Evolutionary conservation across 2,329 filamentous ascomycete species (phyloP), one percentile per base, ranked within the genome.

Genomic region (Neofusicoccum parvum): DNA sequence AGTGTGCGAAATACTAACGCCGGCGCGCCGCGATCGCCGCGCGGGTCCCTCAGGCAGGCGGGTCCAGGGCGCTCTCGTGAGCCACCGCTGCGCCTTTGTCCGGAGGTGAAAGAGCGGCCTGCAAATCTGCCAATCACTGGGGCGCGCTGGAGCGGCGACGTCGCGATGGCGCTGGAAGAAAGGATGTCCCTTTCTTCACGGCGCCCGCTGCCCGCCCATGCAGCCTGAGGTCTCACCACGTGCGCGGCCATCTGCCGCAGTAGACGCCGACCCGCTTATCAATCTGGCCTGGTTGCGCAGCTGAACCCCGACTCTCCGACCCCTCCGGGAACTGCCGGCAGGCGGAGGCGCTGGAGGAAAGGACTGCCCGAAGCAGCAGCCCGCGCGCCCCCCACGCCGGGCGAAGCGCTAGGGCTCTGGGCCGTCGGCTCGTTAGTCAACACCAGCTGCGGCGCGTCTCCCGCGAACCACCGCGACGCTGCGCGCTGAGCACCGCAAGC

Each of bases 21-120:
- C 23, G 41, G 56, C 56, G 56, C 56, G 56, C 56, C 56, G 56
- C 56, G 56, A 60, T 60, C 56, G 56, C 56, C 56, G 23, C 41
- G 27, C 56, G 56, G 41, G 41, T 60, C n/a, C n/a, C 43, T 17
- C 32, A 17, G 56, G 34, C 23, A 34, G 32, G 56, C 56, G 56
- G 56, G 56, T 48, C 12, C 36, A 12, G 36, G 36, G 36, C 7
- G 7, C 43, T 60, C 56, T 60, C 43, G 56, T 60, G 56, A 60
- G 56, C 54, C 54, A 59, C 43, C 48, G 15, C 14, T 32, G 17
- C 14, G 43, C 32, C 56, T 48, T 60, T 48, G 41, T 60, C 56
- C 39, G 27, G 56, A 60, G 56, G 32, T 48, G 56, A 34, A 60
- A 48, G 56, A 37, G 56, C 27, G 10, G 34, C 12, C 56, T 60